A percentile compares a stretch with the other conserved stretches of the same genome.
Evolutionary conservation across 805 yeast genomes (phyloP).

Genomic region (Starmera quercuum): DNA sequence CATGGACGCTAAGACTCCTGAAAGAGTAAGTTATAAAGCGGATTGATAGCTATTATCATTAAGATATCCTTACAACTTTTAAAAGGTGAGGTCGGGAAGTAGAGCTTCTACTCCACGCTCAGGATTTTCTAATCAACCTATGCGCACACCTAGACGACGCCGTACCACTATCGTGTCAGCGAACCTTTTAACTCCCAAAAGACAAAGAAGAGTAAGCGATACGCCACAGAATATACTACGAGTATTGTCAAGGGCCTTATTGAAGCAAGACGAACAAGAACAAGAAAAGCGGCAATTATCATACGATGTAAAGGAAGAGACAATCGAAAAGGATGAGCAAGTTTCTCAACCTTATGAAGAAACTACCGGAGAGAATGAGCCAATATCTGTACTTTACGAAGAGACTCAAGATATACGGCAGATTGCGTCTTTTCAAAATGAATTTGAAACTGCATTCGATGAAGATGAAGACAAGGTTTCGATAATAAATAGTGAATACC

Average conservation of each 20-base stretch:
- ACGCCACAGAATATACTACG: conserved; percentile 17
- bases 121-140: conserved; percentile 13
- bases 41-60: too few relatives aligned
- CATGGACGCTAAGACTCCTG: too few relatives aligned
- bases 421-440: too few relatives aligned
- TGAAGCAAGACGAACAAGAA: conserved; percentile 3
- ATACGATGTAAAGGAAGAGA: conserved; percentile 8
- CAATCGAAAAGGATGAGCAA: too few relatives aligned
- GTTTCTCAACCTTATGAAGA: too few relatives aligned
- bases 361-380: too few relatives aligned
- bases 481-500: too few relatives aligned
- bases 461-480: neutral
- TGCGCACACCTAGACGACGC: conserved; percentile 18
- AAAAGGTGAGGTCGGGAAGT: too few relatives aligned
- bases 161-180: conserved; percentile 16
- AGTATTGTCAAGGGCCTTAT: conserved; percentile 15
- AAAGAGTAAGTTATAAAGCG: too few relatives aligned
- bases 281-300: neutral
- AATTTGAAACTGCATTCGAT: neutral
- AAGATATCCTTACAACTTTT: too few relatives aligned
- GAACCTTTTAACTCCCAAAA: conserved; percentile 13
- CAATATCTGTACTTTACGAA: too few relatives aligned
- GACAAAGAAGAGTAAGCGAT: conserved; percentile 10
- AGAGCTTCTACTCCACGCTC: conserved; percentile 9
- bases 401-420: too few relatives aligned